Base-by-base conservation (phyloP, 2,329 filamentous ascomycete genomes). In the Microdochium trichocladiopsis region DNA sequence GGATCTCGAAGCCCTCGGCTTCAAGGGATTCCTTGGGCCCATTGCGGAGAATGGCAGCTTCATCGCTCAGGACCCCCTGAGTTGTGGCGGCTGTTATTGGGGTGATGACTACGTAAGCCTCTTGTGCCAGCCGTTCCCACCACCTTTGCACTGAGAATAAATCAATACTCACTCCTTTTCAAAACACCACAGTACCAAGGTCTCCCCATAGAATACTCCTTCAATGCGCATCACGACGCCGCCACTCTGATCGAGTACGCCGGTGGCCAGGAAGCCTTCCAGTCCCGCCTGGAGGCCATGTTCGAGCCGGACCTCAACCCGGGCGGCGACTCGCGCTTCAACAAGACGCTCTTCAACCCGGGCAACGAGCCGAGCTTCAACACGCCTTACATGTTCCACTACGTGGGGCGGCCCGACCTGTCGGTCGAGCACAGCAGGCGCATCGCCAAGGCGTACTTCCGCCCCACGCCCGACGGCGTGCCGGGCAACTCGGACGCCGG, bases 401-500 rank as follows among this genome's bases (percentile, higher is more conserved):
- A 80, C 63, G 78, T 80, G 51, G 77, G 78, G 53, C 76, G 80
- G 47, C 85, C 86, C 59, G 79, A 84, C 58, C 75, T 82, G 25
- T 77, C 76, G 2, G 83, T 88, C 18, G 63, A 75, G 52, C 75
- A 78, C 55, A 80, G 79, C 47, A 79, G 86, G 49, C 70, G 69
- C 51, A 72, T 85, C 47, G 83, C 83, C 25, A 79, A 82, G 57
- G 66, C 70, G 14, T 82, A 80, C 67, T 88, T 87, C 66, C 72
- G 70, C 49, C 71, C 77, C 1, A 77, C 76, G 0, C 70, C 72
- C 0, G 61, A 60, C 8, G 86, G 86, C 0, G 71, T 89, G 1
- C 86, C 86, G 0, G 86, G 86, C 0, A 88, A 89, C 65, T 83
- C 78, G 47, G 86, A 89, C 63, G 84, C 83, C 2, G 86, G 86